These are phyloP conservation scores for bread wheat (Triticum aestivum) DNA, from an alignment of 176 grass and related monocot species.

Conservation along the genomic window IWGSC_CS_RefSeq_v2.1 NC_057798.1:335178803-335179302, in stretches of 20 bases:
- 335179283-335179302: conserved; percentile 95
- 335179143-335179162: neutral
- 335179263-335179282: conserved; percentile 62
- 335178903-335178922: conserved; percentile 14
- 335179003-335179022: neutral
- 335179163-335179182: neutral
- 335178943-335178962: conserved; percentile 9
- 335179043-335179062: neutral
- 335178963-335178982: neutral
- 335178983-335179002: neutral
- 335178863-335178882: neutral
- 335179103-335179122: neutral
- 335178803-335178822: neutral
- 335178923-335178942: neutral
- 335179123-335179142: neutral
- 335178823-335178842: conserved; percentile 23
- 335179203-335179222: conserved; percentile 70
- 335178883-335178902: conserved; percentile 32
- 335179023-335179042: neutral
- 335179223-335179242: conserved; percentile 80
- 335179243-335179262: conserved; percentile 81
- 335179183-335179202: conserved; percentile 3
- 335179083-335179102: neutral
- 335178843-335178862: neutral
- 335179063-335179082: neutral